Evolutionary conservation across 148 eudicot species (phyloP).

Genomic region (Camellia japonica): DNA sequence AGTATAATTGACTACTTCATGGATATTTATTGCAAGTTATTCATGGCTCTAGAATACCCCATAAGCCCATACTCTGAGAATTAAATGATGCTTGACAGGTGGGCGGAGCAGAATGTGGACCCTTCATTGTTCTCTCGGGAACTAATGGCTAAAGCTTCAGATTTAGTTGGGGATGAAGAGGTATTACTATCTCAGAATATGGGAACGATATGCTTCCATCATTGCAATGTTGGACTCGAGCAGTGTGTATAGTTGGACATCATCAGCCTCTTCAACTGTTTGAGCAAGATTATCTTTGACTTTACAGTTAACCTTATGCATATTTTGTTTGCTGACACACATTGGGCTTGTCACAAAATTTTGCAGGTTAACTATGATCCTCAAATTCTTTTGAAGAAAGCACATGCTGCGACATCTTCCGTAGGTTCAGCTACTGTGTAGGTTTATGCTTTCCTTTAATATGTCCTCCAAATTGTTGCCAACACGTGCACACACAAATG

Average conservation of each 20-base stretch:
- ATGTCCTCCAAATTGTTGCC: neutral
- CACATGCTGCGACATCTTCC: constrained; percentile 81
- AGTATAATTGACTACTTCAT: neutral
- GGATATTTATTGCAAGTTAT: neutral
- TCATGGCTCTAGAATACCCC: neutral
- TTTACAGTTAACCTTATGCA: neutral
- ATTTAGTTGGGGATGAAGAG: constrained; percentile 69
- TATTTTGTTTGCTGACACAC: neutral
- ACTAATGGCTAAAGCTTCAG: constrained; percentile 62
- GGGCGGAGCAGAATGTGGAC: constrained; percentile 85
- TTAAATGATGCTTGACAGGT: constrained; percentile 36
- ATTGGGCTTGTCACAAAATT: constrained; percentile 1
- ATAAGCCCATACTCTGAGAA: neutral
- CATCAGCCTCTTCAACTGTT: neutral
- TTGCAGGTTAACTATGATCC: constrained; percentile 80
- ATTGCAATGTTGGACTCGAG: neutral
- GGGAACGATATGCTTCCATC: neutral
- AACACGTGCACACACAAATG: neutral
- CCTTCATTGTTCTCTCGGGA: constrained; percentile 81
- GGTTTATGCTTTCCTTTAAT: constrained; percentile 27
- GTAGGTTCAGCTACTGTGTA: constrained; percentile 95
- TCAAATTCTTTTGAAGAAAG: constrained; percentile 64
- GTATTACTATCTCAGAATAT: constrained; percentile 26
- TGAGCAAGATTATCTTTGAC: neutral
- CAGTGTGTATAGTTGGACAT: neutral